phyloP scores from a whole-genome alignment of 768 basidiomycete species.

The Pluteus cervinus region DNA sequence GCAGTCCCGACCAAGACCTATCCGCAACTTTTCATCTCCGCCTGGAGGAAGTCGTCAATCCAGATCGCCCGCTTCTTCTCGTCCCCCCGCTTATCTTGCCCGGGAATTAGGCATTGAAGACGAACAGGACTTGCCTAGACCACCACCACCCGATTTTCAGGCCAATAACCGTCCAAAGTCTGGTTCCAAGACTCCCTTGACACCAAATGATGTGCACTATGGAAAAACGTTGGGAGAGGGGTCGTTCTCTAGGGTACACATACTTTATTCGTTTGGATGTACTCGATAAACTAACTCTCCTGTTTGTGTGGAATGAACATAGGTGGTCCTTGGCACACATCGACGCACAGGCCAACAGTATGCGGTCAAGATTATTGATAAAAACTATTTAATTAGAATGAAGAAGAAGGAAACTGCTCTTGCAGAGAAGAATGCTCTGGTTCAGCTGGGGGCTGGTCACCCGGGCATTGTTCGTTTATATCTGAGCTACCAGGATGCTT shows the following conservation, averaged over 20 bases:
- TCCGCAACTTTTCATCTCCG: constrained; percentile 63
- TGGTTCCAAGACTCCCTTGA: constrained; percentile 36
- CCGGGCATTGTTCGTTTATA: constrained; percentile 78
- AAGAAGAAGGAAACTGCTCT: constrained; percentile 74
- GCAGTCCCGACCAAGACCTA: constrained; percentile 41
- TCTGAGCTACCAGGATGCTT: constrained; percentile 82
- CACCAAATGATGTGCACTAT: constrained; percentile 65
- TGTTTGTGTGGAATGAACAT: neutral
- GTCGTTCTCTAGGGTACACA: constrained; percentile 72
- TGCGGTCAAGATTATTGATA: constrained; percentile 57
- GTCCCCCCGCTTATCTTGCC: constrained; percentile 54
- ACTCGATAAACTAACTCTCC: neutral
- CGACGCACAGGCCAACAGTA: constrained; percentile 45
- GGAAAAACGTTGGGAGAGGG: constrained; percentile 74
- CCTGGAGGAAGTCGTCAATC: constrained; percentile 49
- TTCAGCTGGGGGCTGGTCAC: constrained; percentile 67
- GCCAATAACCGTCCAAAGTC: constrained; percentile 33
- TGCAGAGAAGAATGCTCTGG: constrained; percentile 74
- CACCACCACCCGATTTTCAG: constrained; percentile 7
- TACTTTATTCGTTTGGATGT: neutral
- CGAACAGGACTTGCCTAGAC: neutral
- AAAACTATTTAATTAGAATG: constrained; percentile 73
- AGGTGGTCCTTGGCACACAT: constrained; percentile 58
- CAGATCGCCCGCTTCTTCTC: constrained; percentile 25
- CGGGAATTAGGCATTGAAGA: constrained; percentile 37